Evolutionary conservation across 2,329 filamentous ascomycete species (phyloP).

Genomic region (Aspergillus pseudoterreus): DNA sequence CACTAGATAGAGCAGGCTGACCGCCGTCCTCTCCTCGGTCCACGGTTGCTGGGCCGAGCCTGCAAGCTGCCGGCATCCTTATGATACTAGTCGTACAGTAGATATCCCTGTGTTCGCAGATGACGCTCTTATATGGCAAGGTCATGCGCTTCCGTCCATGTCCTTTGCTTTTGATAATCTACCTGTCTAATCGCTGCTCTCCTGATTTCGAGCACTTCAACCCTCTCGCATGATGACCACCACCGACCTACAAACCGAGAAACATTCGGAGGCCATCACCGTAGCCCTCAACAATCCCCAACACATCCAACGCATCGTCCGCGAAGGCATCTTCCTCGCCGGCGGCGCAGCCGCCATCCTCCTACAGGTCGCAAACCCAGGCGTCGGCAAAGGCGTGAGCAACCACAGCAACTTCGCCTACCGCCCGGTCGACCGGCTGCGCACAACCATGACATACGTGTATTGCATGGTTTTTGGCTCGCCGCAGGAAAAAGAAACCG

Average conservation of each 20-base stretch:
- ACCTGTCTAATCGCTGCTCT: background rate
- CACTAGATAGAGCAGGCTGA: background rate
- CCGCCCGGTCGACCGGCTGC: slow-evolving; percentile 34
- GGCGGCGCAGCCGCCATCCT: slow-evolving; percentile 37
- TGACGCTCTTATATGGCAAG: background rate
- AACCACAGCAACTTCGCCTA: slow-evolving; percentile 39
- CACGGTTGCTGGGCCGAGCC: background rate
- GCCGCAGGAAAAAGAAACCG: slow-evolving; percentile 26
- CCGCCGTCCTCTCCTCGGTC: background rate
- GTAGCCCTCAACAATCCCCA: background rate
- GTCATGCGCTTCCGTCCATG: background rate
- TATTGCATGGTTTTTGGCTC: slow-evolving; percentile 39
- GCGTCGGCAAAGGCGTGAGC: slow-evolving; percentile 35
- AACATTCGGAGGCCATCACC: background rate
- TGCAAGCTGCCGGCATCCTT: background rate
- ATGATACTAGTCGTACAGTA: background rate
- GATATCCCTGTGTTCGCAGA: background rate
- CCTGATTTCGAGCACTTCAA: background rate
- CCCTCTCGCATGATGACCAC: background rate
- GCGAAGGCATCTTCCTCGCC: slow-evolving; percentile 33
- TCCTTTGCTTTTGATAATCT: background rate
- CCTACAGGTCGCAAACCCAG: slow-evolving; percentile 39
- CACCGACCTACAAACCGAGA: background rate
- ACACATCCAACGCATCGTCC: slow-evolving; percentile 28
- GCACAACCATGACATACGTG: slow-evolving; percentile 39